Evolutionary conservation across 2,329 filamentous ascomycete species (phyloP), one percentile per base, ranked within the genome.

Genomic region (Fonsecaea multimorphosa): DNA sequence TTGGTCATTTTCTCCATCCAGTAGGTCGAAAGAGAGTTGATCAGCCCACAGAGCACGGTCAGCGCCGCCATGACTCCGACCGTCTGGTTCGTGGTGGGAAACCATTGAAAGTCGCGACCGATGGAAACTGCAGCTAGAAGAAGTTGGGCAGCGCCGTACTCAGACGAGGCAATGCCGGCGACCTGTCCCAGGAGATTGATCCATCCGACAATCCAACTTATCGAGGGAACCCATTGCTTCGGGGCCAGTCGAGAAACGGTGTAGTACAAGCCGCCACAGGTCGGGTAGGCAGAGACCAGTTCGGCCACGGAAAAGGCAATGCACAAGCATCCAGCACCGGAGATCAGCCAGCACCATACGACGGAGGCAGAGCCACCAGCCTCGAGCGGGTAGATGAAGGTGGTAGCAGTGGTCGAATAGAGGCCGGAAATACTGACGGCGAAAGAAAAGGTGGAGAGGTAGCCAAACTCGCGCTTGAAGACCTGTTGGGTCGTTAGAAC

Each of bases 311-410:
- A 86, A 66, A 71, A 75, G 56, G 79, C 79, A 71, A 87, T 84
- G 69, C 83, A 85, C 78, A 87, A 82, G 64, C 84, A 85, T 11
- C 85, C 85, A 52, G 79, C 76, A 59, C 85, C 85, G 31, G 83
- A 83, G 64, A 86, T 84, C 56, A 85, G 72, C 85, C 85, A 87
- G 73, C 82, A 86, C 85, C 85, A 87, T 3, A 87, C 80, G 7
- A 80, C 83, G 6, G 84, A 80, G 27, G 84, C 81, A 38, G 82
- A 78, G 58, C 85, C 85, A 66, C 84, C 84, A 14, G 84, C 84
- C 51, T 77, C 75, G 29, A 87, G 77, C 1, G 85, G 84, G 70
- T 83, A 85, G 12, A 77, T 78, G 71, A 85, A 84, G 34, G 85
- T 87, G 2, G 85, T 86, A 70, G 83, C 81, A 65, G 84, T 80